Evolutionary conservation across 2,329 filamentous ascomycete genomes (phyloP).

Genomic region (Anthostomella pinea): DNA sequence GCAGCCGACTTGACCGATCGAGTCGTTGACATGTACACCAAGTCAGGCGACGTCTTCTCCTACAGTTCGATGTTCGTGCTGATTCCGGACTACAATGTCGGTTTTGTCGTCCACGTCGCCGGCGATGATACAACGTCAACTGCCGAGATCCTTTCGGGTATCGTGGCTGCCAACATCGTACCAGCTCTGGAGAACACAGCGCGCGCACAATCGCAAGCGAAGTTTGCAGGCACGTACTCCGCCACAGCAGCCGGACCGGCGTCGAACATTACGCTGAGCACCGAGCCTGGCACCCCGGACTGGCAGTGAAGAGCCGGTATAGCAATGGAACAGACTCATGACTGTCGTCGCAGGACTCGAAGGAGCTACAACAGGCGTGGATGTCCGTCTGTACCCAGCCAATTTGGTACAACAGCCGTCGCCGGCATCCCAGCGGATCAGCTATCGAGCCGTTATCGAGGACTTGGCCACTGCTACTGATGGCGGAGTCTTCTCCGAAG

Average conservation of each 20-base stretch:
- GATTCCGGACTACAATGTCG: slow-evolving; percentile 29
- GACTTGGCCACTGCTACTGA: slow-evolving; percentile 19
- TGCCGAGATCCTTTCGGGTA: no score
- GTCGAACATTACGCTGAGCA: slow-evolving; percentile 22
- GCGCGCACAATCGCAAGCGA: slow-evolving; percentile 17
- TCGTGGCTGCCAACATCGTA: slow-evolving; percentile 26
- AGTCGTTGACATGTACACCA: slow-evolving; percentile 29
- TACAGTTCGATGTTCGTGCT: slow-evolving; percentile 28
- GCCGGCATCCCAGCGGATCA: slow-evolving; percentile 12
- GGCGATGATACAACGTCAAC: slow-evolving; percentile 31
- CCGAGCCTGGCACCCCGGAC: slow-evolving; percentile 22
- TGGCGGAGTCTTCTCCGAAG: slow-evolving; percentile 27
- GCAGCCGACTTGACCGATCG: no score
- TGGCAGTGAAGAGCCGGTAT: slow-evolving; percentile 25
- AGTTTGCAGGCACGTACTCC: slow-evolving; percentile 23
- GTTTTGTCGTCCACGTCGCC: slow-evolving; percentile 24
- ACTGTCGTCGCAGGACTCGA: slow-evolving; percentile 22
- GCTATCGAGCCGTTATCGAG: slow-evolving; percentile 30
- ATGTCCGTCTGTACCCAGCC: slow-evolving; percentile 28
- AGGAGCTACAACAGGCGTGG: slow-evolving; percentile 24
- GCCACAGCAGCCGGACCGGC: slow-evolving; percentile 7
- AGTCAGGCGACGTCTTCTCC: slow-evolving; percentile 28
- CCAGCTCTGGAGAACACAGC: slow-evolving; percentile 27
- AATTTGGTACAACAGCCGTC: slow-evolving; percentile 19
- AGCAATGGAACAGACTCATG: slow-evolving; percentile 32